Evolutionary conservation across 345 rosid species (phyloP), one percentile per base, ranked within the genome.

Genomic region (Cardamine resedifolia): DNA sequence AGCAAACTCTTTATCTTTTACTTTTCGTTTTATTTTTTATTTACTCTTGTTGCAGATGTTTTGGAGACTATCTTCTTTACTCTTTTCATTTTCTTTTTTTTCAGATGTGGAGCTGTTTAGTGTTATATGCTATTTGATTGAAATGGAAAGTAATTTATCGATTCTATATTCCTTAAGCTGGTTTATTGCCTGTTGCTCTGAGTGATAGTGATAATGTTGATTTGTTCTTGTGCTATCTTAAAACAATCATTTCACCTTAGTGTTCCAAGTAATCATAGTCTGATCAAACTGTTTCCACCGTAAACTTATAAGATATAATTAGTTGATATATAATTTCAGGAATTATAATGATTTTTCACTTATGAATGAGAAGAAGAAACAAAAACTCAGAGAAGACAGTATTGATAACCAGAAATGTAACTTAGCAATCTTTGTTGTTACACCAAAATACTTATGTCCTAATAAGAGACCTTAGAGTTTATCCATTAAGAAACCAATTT

Each of bases 1-100:
- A 56, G 50, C 71, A 28, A 51, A 63, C 55, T 52, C 55, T 10
- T 62, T 51, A 53, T 71, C 31, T 23, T 55, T 27, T 53, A n/a
- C 10, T 20, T 73, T 18, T n/a, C n/a, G n/a, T n/a, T n/a, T n/a
- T n/a, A n/a, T n/a, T n/a, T 26, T 71, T 30, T 14, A 4, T 72
- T 45, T 34, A 30, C 36, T 43, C 7, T 30, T 28, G 4, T 53
- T 14, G 7, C 43, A 47, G 7, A 64, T 45, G 52, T 56, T 73
- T 45, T 65, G 26, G 31, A 24, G 16, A 65, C 51, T 9, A 53
- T 41, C 16, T 15, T 41, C 18, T 5, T 14, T 11, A 10, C 48
- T 24, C 23, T n/a, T 36, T 10, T 36, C 4, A 36, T 10, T 3
- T 36, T 10, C 39, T 28, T 36, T 11, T 36, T 34, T 11, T 15